Evolutionary conservation across 2,329 filamentous ascomycete genomes (phyloP).

Genomic region (Pseudogymnoascus sp.): DNA sequence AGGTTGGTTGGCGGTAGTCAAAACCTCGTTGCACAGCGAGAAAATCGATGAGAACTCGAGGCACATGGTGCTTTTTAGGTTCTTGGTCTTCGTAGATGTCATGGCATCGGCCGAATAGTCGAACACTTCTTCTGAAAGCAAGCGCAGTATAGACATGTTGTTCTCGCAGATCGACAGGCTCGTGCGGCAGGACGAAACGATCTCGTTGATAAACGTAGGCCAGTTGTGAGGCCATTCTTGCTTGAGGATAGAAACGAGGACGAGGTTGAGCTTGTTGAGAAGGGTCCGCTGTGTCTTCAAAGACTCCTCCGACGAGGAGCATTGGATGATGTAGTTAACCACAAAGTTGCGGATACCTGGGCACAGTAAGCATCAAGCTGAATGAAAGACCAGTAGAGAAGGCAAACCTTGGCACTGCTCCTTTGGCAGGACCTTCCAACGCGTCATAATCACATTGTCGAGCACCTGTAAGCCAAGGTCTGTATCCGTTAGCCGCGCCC

Average conservation of each 20-base stretch:
- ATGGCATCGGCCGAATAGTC: slow-evolving; percentile 98
- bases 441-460: slow-evolving; percentile 96
- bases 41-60: slow-evolving; percentile 98
- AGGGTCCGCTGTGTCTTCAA: slow-evolving; percentile 79
- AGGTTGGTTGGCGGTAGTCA: slow-evolving; percentile 81
- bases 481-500: slow-evolving; percentile 34
- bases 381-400: background rate
- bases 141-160: slow-evolving; percentile 95
- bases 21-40: slow-evolving; percentile 91
- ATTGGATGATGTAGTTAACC: slow-evolving; percentile 95
- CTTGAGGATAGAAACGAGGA: slow-evolving; percentile 94
- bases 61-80: slow-evolving; percentile 97
- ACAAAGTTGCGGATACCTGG: slow-evolving; percentile 97
- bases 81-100: slow-evolving; percentile 96
- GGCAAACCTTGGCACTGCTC: slow-evolving; percentile 84
- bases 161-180: slow-evolving; percentile 98
- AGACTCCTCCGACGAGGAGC: slow-evolving; percentile 82
- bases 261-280: slow-evolving; percentile 96
- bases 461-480: slow-evolving; percentile 93
- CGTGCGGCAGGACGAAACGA: slow-evolving; percentile 91
- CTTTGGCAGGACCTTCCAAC: slow-evolving; percentile 95
- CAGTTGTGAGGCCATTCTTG: slow-evolving; percentile 99
- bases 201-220: slow-evolving; percentile 99
- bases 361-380: slow-evolving; percentile 21
- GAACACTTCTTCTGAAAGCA: slow-evolving; percentile 96